Conservation (phyloP, 1,284 basidiomycete genomes). For the Irpex lacteus region DNA sequence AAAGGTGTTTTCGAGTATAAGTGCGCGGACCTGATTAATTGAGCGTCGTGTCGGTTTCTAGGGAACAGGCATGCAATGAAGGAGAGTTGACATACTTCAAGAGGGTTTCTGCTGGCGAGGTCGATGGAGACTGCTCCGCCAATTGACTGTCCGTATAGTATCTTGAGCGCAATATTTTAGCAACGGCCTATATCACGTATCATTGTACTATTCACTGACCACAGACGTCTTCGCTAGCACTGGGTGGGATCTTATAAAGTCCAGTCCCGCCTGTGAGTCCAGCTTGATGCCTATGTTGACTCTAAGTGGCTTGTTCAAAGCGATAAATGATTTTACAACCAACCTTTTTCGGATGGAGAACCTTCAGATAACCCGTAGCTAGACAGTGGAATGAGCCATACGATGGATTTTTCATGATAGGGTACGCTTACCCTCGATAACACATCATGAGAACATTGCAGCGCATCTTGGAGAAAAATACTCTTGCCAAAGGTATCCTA, state of each 20-base stretch:
- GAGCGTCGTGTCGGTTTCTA: background rate
- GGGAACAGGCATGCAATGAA: background rate
- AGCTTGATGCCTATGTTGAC: constrained; percentile 59
- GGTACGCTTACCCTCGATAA: constrained; percentile 69
- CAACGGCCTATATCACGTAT: background rate
- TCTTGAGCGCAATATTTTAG: constrained; percentile 34
- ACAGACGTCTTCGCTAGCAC: constrained; percentile 66
- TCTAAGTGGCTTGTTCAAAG: constrained; percentile 11
- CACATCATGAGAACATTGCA: constrained; percentile 90
- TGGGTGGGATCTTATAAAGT: constrained; percentile 74
- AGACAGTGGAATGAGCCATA: constrained; percentile 3
- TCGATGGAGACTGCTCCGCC: constrained; percentile 95
- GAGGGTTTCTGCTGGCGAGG: constrained; percentile 78
- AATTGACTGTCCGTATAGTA: constrained; percentile 92
- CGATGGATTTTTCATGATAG: background rate
- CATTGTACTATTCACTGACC: constrained; percentile 35
- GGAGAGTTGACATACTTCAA: constrained; percentile 43
- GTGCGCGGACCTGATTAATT: constrained; percentile 57
- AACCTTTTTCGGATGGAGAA: constrained; percentile 79
- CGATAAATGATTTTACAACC: constrained; percentile 21
- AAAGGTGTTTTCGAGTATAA: constrained; percentile 96
- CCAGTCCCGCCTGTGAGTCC: constrained; percentile 80
- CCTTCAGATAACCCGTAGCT: constrained; percentile 87
- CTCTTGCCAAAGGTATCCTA: constrained; percentile 83
- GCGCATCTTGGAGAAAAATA: constrained; percentile 82